Evolutionary conservation across 305 asterid genomes (phyloP).

Genomic region (Fraxinus platypoda): DNA sequence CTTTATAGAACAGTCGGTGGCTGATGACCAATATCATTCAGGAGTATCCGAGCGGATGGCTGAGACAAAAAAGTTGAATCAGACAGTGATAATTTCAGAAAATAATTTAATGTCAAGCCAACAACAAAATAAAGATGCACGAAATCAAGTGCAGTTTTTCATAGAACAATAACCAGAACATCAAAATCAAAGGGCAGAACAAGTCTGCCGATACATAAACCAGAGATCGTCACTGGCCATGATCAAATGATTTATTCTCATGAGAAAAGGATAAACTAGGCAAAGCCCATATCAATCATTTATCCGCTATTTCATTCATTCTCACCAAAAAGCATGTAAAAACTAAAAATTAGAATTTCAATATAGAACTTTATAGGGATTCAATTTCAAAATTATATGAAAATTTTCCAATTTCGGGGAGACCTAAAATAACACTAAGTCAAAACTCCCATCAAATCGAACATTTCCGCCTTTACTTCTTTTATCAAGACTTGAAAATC

Average conservation of each 20-base stretch:
- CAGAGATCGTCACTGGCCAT: neutral
- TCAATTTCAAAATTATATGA: neutral
- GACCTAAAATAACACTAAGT: neutral
- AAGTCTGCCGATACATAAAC: neutral
- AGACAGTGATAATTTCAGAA: conserved; percentile 13
- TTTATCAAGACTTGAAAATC: neutral
- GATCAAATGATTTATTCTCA: neutral
- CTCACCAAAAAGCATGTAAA: neutral
- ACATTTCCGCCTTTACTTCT: neutral
- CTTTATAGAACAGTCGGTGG: conserved; percentile 18
- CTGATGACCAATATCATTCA: conserved; percentile 38
- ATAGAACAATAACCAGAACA: neutral
- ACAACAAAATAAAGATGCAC: conserved; percentile 6
- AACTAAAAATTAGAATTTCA: neutral
- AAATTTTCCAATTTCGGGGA: neutral
- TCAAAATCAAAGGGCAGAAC: neutral
- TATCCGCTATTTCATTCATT: neutral
- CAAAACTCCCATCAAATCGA: neutral
- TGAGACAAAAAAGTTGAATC: conserved; percentile 32
- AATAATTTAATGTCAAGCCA: neutral
- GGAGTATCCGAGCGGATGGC: conserved; percentile 61
- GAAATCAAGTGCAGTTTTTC: neutral
- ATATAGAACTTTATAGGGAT: neutral
- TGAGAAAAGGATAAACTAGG: neutral
- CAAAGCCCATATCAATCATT: neutral